phyloP scores from a whole-genome alignment of 192 early-diverging fungal genomes.

The Lobulomyces angularis region DNA sequence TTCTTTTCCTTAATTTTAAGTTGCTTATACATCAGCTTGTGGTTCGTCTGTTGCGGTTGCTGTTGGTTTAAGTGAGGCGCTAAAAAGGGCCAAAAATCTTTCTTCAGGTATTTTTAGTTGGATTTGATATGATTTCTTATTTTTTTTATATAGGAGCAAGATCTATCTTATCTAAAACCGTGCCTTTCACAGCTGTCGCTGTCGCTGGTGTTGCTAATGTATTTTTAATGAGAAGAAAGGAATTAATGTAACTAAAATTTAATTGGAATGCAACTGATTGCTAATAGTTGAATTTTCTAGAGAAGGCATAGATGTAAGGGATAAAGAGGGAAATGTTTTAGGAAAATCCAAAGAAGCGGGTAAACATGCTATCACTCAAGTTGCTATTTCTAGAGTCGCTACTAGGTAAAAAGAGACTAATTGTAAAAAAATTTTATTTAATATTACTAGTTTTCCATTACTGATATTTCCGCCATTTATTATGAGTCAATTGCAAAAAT shows the following conservation, averaged over 20 bases:
- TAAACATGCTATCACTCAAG: slow-evolving; percentile 51
- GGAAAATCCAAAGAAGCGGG: slow-evolving; percentile 62
- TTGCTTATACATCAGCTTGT: slow-evolving; percentile 62
- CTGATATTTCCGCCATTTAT: slow-evolving; percentile 62
- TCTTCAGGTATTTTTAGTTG: slow-evolving; percentile 15
- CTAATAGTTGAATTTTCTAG: slow-evolving; percentile 9
- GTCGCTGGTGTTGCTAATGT: slow-evolving; percentile 73
- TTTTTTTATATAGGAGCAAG: too few species aligned
- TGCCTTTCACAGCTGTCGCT: slow-evolving; percentile 69
- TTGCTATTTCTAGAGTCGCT: slow-evolving; percentile 64
- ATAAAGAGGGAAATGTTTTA: slow-evolving; percentile 46
- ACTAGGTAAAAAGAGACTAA: too few species aligned
- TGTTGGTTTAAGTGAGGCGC: slow-evolving; percentile 51
- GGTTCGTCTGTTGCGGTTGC: slow-evolving; percentile 66
- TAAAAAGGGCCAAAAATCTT: slow-evolving; percentile 31
- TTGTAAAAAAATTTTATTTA: too few species aligned
- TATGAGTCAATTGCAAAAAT: slow-evolving; percentile 51
- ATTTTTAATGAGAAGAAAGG: slow-evolving; percentile 72
- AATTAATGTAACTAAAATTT: slow-evolving; percentile 32
- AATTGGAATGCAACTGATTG: slow-evolving; percentile 1
- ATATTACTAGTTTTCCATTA: slow-evolving; percentile 54
- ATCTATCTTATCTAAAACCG: slow-evolving; percentile 20
- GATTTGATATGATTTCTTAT: too few species aligned
- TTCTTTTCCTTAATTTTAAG: slow-evolving; percentile 17
- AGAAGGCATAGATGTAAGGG: slow-evolving; percentile 63